A percentile compares a stretch with the other conserved stretches of the same genome.
Conservation (phyloP, 2,329 filamentous ascomycete genomes). For the Botrytis sinoallii region DNA sequence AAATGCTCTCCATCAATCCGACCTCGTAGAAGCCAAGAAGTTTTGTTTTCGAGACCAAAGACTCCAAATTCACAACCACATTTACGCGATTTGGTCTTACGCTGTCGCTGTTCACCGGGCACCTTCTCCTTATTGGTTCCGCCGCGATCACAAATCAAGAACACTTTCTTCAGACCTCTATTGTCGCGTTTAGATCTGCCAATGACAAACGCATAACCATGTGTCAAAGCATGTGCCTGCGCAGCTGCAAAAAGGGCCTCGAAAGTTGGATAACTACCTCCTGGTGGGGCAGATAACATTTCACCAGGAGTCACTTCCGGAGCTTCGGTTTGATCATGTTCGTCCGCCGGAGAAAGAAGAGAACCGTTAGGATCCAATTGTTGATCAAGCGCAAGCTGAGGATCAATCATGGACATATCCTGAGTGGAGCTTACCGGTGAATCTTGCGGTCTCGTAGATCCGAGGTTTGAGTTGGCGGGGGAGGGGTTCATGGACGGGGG, state of each 20-base stretch:
- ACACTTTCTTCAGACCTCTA: constrained; percentile 63
- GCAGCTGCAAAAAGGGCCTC: constrained; percentile 64
- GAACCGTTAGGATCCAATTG: constrained; percentile 28
- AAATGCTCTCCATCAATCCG: constrained; percentile 57
- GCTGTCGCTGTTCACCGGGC: constrained; percentile 42
- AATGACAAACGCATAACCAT: constrained; percentile 67
- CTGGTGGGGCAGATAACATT: constrained; percentile 48
- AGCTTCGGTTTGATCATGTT: constrained; percentile 12
- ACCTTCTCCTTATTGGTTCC: constrained; percentile 56
- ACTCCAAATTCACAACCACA: constrained; percentile 69
- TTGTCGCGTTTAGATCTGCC: constrained; percentile 63
- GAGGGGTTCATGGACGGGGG: constrained; percentile 32
- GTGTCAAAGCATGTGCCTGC: constrained; percentile 62
- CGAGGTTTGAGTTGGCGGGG: constrained; percentile 30
- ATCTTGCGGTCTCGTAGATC: constrained; percentile 27
- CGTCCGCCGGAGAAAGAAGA: constrained; percentile 22
- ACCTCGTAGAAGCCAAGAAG: constrained; percentile 65
- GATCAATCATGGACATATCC: constrained; percentile 38
- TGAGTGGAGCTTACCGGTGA: constrained; percentile 30
- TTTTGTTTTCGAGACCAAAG: constrained; percentile 65
- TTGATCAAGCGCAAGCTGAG: constrained; percentile 36
- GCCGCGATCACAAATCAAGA: constrained; percentile 64
- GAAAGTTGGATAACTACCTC: constrained; percentile 62
- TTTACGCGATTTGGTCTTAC: constrained; percentile 66
- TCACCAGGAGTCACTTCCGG: constrained; percentile 31